Conservation (phyloP, 192 early-diverging fungal genomes). For the Entomortierella beljakovae region DNA sequence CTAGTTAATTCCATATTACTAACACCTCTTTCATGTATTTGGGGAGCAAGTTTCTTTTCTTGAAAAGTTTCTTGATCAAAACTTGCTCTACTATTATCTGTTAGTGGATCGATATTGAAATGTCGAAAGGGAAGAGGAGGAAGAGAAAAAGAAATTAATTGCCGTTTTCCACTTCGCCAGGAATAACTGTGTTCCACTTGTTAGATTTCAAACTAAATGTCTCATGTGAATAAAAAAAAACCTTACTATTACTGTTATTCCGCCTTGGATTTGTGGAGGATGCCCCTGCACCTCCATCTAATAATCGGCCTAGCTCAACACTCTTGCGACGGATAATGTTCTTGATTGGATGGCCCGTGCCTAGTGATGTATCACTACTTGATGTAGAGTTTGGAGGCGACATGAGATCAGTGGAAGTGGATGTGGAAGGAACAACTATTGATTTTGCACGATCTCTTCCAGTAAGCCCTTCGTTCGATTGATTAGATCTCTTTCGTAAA, state of each 20-base stretch:
- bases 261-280: not conserved
- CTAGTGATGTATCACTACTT: not conserved
- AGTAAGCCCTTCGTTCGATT: not conserved
- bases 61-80: slow-evolving; percentile 4
- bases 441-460: slow-evolving; percentile 17
- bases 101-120: not conserved
- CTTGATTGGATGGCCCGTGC: slow-evolving; percentile 9
- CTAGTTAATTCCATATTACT: not conserved
- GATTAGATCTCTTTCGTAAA: slow-evolving; percentile 16
- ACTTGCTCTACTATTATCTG: slow-evolving; percentile 13
- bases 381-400: not conserved
- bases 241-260: slow-evolving; percentile 1
- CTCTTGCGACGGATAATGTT: slow-evolving; percentile 34
- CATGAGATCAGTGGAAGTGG: not conserved
- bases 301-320: slow-evolving; percentile 16
- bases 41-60: not conserved
- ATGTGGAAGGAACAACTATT: not conserved
- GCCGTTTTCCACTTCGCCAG: not conserved
- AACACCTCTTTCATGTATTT: not conserved
- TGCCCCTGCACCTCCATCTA: slow-evolving; percentile 11
- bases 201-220: not conserved
- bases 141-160: not conserved
- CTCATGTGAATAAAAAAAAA: not conserved
- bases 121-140: not conserved
- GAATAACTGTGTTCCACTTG: slow-evolving; percentile 1